Evolutionary conservation across 257 asterid species (phyloP), one percentile per base, ranked within the genome.

Genomic region (Primulina tabacum): DNA sequence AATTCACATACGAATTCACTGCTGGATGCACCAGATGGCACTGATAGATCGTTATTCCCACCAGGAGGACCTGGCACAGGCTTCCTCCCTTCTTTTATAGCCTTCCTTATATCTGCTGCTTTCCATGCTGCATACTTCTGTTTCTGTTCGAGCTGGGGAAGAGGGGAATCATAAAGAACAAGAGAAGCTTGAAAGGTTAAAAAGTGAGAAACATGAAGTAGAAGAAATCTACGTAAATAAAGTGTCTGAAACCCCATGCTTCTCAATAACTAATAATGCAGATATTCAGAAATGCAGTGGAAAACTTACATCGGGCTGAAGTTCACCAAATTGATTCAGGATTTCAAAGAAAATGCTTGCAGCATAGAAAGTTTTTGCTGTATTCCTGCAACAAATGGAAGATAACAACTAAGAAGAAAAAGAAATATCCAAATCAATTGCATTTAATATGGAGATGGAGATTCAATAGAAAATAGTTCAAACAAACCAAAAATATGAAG

Each of bases 61-160:
- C 97, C 95, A 17, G 97, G 99, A 77, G 99, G 99, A 30, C 99
- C 97, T 3, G 99, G 93, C 34, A 81, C 73, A 68, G 99, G 99
- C 76, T 79, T 86, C 83, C 86, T 86, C 79, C 99, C 99, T 87
- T 94, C 99, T 77, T 94, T 91, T 82, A 91, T 32, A 68, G 99
- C 95, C 81, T 91, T 94, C 76, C 99, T 85, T 74, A 94, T 94
- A 74, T 94, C 99, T 73, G 93, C 99, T 67, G 99, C 99, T 84
- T 94, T 94, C 99, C 99, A 94, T 40, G 73, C 95, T 8, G 97
- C 95, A 80, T 94, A 94, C 81, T 91, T 91, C 84, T 91, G 99
- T 77, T 91, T 94, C 93, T 94, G 96, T 70, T 91, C 99, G 26
- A 94, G 78, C 99, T 94, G 93, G 75, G 28, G 24, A 65, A 62